These are phyloP conservation scores for Coprinopsis marcescibilis DNA, from an alignment of 768 basidiomycete genomes.

Conservation along the genomic window DNA sequence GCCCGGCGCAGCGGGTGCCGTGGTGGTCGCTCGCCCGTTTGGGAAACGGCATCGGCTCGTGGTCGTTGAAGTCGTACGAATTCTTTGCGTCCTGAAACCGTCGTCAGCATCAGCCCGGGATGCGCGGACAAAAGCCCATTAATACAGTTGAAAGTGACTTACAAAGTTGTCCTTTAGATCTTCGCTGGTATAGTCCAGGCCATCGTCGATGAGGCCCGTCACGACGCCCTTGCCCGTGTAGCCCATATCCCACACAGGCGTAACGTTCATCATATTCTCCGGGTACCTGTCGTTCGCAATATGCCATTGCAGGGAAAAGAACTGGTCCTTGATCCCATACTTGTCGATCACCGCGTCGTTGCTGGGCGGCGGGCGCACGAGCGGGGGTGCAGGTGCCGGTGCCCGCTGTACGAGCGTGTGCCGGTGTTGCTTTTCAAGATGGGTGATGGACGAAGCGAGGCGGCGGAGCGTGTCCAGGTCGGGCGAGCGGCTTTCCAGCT, in stretches of 20 bases:
- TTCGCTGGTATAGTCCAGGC: conserved; percentile 79
- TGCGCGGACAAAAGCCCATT: too few relatives aligned
- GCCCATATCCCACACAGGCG: conserved; percentile 83
- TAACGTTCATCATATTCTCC: conserved; percentile 85
- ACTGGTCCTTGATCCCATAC: conserved; percentile 72
- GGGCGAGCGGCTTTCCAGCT: conserved; percentile 35
- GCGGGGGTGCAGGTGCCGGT: conserved; percentile 64
- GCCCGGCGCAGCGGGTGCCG: conserved; percentile 95
- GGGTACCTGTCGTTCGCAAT: conserved; percentile 44
- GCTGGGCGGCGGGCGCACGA: conserved; percentile 32
- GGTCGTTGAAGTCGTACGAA: conserved; percentile 95
- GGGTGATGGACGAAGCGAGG: conserved; percentile 52
- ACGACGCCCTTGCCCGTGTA: conserved; percentile 82
- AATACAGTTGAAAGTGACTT: conserved; percentile 25
- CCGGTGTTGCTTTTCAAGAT: conserved; percentile 15
- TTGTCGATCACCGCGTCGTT: conserved; percentile 44
- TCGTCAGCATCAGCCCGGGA: not conserved
- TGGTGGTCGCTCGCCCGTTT: conserved; percentile 86
- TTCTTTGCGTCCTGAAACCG: conserved; percentile 66
- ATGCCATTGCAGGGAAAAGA: conserved; percentile 87
- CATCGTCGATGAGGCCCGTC: conserved; percentile 89
- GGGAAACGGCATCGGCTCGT: conserved; percentile 79
- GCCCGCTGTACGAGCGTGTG: conserved; percentile 34
- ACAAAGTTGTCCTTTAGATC: conserved; percentile 93
- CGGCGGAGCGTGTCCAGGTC: conserved; percentile 32